phyloP scores from a whole-genome alignment of 768 basidiomycete genomes.

The Suillus discolor region DNA sequence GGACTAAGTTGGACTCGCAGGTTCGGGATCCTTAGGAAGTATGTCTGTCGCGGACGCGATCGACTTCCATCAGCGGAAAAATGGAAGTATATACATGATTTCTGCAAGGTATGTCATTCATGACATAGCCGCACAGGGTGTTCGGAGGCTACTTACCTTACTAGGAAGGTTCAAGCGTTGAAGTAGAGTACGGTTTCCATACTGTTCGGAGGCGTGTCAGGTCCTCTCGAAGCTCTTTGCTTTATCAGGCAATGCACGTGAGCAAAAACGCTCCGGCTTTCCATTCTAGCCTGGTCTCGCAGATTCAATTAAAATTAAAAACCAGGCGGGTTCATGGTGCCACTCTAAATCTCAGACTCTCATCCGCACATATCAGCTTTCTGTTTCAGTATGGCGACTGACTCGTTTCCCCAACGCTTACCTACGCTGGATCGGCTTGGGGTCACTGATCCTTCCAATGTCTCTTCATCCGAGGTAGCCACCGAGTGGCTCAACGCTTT shows the following conservation, averaged over 20 bases:
- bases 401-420: conserved; percentile 26
- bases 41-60: background rate
- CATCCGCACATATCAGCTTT: background rate
- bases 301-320: no score
- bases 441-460: conserved; percentile 20
- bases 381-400: background rate
- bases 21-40: background rate
- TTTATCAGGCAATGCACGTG: no score
- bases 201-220: no score
- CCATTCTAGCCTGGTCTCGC: no score
- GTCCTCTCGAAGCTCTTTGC: no score
- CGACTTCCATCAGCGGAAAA: background rate
- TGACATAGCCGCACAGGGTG: no score
- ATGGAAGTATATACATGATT: background rate
- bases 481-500: conserved; percentile 28
- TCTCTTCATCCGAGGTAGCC: conserved; percentile 24
- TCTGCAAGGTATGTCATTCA: background rate
- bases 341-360: no score
- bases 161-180: no score
- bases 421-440: conserved; percentile 31
- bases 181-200: no score
- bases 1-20: background rate
- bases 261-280: no score
- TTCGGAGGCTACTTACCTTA: no score
- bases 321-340: no score